These are phyloP conservation scores for Trifolium fragiferum DNA, from an alignment of 306 rosid genomes.

Conservation along the genomic window DNA sequence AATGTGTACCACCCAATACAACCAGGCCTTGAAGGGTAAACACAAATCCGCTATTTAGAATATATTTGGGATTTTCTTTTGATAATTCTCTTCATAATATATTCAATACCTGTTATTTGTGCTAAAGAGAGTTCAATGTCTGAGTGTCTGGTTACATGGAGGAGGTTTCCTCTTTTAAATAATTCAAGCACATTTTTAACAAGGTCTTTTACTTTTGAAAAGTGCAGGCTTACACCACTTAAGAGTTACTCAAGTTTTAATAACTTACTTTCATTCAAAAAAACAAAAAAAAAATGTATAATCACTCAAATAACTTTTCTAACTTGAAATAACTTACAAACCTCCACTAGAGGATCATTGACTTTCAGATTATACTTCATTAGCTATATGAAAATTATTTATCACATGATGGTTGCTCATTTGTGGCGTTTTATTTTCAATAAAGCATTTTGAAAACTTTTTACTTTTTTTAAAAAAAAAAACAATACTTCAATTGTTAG, in stretches of 20 bases:
- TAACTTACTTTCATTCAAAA: neutral
- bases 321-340: slow-evolving; percentile 8
- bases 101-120: slow-evolving; percentile 20
- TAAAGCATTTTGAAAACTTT: too few relatives aligned
- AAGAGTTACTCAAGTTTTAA: slow-evolving; percentile 17
- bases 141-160: slow-evolving; percentile 11
- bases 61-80: slow-evolving; percentile 19
- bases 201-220: slow-evolving; percentile 22
- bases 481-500: too few relatives aligned
- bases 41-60: slow-evolving; percentile 23
- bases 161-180: slow-evolving; percentile 21
- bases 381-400: too few relatives aligned
- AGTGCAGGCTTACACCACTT: neutral
- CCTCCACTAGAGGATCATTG: neutral
- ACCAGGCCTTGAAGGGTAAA: slow-evolving; percentile 97
- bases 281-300: neutral
- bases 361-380: too few relatives aligned
- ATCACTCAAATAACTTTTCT: slow-evolving; percentile 3
- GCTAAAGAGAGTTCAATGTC: slow-evolving; percentile 10
- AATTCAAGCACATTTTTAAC: slow-evolving; percentile 12
- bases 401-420: too few relatives aligned
- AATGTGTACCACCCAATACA: slow-evolving; percentile 77
- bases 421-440: too few relatives aligned
- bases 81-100: slow-evolving; percentile 12
- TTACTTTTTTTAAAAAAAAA: too few relatives aligned